Conservation (phyloP, 257 asterid genomes). For the Penstemon eatonii region DNA sequence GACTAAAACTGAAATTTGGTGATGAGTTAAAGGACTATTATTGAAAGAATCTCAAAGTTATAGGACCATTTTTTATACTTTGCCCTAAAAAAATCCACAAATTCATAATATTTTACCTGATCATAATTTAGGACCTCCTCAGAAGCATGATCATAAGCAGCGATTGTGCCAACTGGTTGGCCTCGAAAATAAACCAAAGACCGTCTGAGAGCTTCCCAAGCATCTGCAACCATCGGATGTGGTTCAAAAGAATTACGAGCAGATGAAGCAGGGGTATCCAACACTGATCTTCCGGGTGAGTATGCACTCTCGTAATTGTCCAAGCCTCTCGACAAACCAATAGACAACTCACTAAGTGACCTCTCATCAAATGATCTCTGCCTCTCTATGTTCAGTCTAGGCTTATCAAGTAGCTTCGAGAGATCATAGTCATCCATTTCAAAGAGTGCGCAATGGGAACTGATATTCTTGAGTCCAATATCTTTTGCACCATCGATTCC, state of each 20-base stretch:
- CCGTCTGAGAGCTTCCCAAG: constrained; percentile 82
- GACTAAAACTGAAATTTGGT: no score
- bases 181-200: constrained; percentile 67
- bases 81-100: not conserved
- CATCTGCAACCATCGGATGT: constrained; percentile 84
- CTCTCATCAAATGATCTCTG: constrained; percentile 85
- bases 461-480: constrained; percentile 62
- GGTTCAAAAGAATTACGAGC: constrained; percentile 74
- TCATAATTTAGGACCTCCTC: constrained; percentile 87
- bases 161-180: constrained; percentile 83
- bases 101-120: constrained; percentile 48
- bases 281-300: constrained; percentile 73
- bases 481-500: constrained; percentile 45
- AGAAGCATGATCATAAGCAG: constrained; percentile 78
- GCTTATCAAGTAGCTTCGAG: constrained; percentile 67
- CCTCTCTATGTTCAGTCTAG: constrained; percentile 68
- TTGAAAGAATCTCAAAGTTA: no score
- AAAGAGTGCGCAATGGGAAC: constrained; percentile 65
- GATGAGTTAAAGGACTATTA: no score
- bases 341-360: constrained; percentile 74
- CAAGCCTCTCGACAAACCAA: constrained; percentile 57
- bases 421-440: constrained; percentile 73
- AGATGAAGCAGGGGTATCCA: constrained; percentile 74
- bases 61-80: no score
- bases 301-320: constrained; percentile 57